Evolutionary conservation across 1,139 yeast species (phyloP).

Genomic region (Pichia sp.): DNA sequence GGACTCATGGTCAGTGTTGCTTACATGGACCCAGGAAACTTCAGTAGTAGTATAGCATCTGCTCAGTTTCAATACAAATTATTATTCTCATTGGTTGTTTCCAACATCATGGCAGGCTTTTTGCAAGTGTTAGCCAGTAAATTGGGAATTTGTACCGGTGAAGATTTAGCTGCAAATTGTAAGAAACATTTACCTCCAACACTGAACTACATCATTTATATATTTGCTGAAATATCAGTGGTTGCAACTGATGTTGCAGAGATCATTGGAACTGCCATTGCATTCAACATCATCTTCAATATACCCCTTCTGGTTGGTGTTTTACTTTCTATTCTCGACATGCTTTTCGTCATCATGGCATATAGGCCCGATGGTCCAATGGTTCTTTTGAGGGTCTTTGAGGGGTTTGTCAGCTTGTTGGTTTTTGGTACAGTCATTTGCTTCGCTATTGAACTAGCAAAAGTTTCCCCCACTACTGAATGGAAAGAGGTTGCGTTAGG

Average conservation of each 20-base stretch:
- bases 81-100: conserved; percentile 69
- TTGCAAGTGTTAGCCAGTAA: conserved; percentile 80
- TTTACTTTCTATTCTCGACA: conserved; percentile 75
- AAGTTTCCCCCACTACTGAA: conserved; percentile 41
- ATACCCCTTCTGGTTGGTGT: conserved; percentile 80
- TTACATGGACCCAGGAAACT: conserved; percentile 97
- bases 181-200: conserved; percentile 61
- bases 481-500: conserved; percentile 48
- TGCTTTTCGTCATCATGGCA: conserved; percentile 75
- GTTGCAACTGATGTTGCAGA: conserved; percentile 92
- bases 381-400: conserved; percentile 72
- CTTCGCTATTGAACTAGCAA: conserved; percentile 71
- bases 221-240: conserved; percentile 80
- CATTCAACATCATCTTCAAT: conserved; percentile 71
- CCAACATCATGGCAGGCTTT: conserved; percentile 82
- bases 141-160: conserved; percentile 85
- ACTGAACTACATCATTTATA: conserved; percentile 56
- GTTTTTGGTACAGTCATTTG: conserved; percentile 83
- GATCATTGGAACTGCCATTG: conserved; percentile 89
- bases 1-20: conserved; percentile 95
- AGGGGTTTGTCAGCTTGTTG: conserved; percentile 66
- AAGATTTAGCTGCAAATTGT: conserved; percentile 84
- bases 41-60: conserved; percentile 90
- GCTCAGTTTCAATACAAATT: conserved; percentile 70
- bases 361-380: conserved; percentile 86